A percentile compares a stretch with the other conserved stretches of the same genome.
Evolutionary conservation across 331 rosid species (phyloP).

Genomic region (Spiraea crenata): DNA sequence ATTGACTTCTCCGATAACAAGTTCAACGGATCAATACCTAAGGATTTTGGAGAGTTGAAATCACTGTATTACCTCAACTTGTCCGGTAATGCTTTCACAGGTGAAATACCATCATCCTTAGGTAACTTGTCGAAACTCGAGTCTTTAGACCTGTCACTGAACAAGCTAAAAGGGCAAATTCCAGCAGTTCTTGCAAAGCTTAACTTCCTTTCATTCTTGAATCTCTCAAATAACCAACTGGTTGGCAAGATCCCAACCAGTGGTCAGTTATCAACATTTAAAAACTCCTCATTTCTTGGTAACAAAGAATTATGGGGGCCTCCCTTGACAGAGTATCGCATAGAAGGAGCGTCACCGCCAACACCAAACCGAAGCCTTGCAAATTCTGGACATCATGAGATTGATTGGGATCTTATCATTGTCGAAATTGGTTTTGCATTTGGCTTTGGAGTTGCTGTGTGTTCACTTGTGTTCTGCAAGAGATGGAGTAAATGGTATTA

Average conservation of each 20-base stretch:
- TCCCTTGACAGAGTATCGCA: background rate
- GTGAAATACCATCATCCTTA: background rate
- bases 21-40: no score
- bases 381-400: no score
- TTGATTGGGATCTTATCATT: background rate
- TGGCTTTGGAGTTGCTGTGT: no score
- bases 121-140: conserved; percentile 30
- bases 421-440: no score
- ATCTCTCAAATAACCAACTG: no score
- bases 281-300: conserved; percentile 25
- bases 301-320: conserved; percentile 50
- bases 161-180: conserved; percentile 48
- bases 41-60: no score
- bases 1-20: no score
- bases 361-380: no score
- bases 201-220: conserved; percentile 21
- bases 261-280: no score
- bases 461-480: no score
- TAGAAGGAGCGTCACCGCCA: background rate
- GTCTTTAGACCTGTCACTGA: conserved; percentile 57
- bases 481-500: no score
- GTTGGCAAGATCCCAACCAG: no score
- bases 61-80: background rate
- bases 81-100: background rate
- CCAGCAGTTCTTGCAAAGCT: conserved; percentile 38